phyloP scores from a whole-genome alignment of 352 stramenopile species.

The Globisporangium nodosum region DNA sequence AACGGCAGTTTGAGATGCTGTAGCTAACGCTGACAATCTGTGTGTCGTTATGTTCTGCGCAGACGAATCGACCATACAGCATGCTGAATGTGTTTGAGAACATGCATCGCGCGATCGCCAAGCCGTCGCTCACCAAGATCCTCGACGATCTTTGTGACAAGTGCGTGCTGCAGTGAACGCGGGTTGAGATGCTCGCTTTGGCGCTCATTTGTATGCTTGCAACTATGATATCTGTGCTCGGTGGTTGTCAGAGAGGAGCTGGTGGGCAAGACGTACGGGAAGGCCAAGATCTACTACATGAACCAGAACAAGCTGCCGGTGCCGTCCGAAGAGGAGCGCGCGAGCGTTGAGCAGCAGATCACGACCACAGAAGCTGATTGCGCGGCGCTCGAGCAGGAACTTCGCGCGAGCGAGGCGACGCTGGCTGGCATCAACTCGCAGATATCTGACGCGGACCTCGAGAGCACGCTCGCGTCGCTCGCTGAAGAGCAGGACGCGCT shows the following conservation, averaged over 20 bases:
- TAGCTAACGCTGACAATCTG: background rate
- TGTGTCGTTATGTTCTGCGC: too few species aligned
- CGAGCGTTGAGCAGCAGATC: slow-evolving; percentile 48
- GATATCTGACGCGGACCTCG: slow-evolving; percentile 61
- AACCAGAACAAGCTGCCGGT: slow-evolving; percentile 67
- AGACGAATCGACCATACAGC: slow-evolving; percentile 82
- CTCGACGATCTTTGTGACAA: slow-evolving; percentile 64
- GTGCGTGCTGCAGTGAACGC: slow-evolving; percentile 16
- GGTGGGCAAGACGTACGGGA: slow-evolving; percentile 69
- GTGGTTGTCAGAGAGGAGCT: slow-evolving; percentile 40
- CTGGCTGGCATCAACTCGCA: slow-evolving; percentile 48
- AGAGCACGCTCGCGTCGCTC: slow-evolving; percentile 36
- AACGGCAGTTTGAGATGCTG: background rate
- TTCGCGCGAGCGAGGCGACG: slow-evolving; percentile 41
- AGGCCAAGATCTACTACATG: slow-evolving; percentile 81
- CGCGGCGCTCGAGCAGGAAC: slow-evolving; percentile 37
- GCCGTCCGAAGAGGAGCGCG: slow-evolving; percentile 39
- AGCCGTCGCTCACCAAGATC: slow-evolving; percentile 67
- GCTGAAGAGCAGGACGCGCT: slow-evolving; percentile 33
- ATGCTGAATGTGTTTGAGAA: slow-evolving; percentile 85
- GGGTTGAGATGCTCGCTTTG: too few species aligned
- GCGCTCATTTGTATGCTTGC: too few species aligned
- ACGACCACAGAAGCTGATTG: slow-evolving; percentile 41
- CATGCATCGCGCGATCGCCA: slow-evolving; percentile 66
- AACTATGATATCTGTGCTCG: background rate